phyloP scores from a whole-genome alignment of 805 yeast genomes.

The Spathaspora arborariae region DNA sequence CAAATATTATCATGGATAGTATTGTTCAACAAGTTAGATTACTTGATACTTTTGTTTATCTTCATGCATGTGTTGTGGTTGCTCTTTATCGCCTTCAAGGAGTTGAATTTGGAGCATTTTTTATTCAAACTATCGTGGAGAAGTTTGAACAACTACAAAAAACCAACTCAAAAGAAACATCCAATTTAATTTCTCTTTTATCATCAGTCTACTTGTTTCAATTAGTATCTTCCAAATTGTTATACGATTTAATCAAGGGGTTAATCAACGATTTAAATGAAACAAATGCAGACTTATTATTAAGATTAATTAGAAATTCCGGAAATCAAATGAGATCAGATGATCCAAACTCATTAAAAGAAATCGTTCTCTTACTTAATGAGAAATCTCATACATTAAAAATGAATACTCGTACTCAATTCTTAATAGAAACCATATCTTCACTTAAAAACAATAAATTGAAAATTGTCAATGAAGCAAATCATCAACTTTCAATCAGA shows the following conservation, averaged over 20 bases:
- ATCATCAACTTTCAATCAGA: constrained; percentile 50
- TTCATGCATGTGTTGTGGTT: constrained; percentile 73
- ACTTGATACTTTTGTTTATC: constrained; percentile 72
- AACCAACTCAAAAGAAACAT: constrained; percentile 42
- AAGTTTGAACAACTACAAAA: constrained; percentile 46
- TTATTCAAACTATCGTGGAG: constrained; percentile 78
- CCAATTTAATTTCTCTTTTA: constrained; percentile 69
- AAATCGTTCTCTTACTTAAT: constrained; percentile 62
- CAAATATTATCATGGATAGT: constrained; percentile 60
- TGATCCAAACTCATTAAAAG: constrained; percentile 82
- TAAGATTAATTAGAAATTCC: constrained; percentile 66
- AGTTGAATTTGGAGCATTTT: constrained; percentile 82
- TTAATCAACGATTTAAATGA: constrained; percentile 60
- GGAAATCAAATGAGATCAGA: constrained; percentile 87
- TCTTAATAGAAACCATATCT: constrained; percentile 79
- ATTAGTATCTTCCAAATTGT: constrained; percentile 63
- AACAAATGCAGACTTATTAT: constrained; percentile 68
- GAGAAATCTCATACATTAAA: constrained; percentile 36
- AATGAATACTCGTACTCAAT: constrained; percentile 65
- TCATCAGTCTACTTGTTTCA: constrained; percentile 77
- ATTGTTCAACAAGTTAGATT: constrained; percentile 60
- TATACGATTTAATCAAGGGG: constrained; percentile 69
- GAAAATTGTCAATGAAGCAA: constrained; percentile 49
- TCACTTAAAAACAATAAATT: constrained; percentile 84
- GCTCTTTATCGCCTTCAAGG: constrained; percentile 80